These are phyloP conservation scores for Thielaviopsis populi DNA, from an alignment of 2,329 filamentous ascomycete species.

Conservation along the genomic window DNA sequence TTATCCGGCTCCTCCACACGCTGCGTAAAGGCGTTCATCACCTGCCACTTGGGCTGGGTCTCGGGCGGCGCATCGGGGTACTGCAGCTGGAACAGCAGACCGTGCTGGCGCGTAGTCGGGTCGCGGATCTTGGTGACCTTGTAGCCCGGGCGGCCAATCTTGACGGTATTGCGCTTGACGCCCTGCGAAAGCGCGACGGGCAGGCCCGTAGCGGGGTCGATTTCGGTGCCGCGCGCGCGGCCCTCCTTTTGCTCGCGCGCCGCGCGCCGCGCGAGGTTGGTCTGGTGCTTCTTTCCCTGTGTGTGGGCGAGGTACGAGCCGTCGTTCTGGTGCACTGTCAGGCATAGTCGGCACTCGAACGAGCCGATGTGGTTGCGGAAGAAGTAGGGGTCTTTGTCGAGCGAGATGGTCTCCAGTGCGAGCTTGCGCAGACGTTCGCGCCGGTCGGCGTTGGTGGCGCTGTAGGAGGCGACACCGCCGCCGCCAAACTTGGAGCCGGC, in stretches of 20 bases:
- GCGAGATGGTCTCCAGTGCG: slow-evolving; percentile 94
- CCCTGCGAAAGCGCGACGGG: slow-evolving; percentile 60
- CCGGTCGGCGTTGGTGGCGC: slow-evolving; percentile 88
- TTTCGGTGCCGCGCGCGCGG: slow-evolving; percentile 42
- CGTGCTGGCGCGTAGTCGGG: slow-evolving; percentile 73
- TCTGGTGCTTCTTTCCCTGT: slow-evolving; percentile 97
- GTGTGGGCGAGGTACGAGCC: slow-evolving; percentile 97
- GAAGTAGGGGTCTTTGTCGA: slow-evolving; percentile 99
- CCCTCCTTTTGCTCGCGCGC: slow-evolving; percentile 92
- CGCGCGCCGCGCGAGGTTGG: slow-evolving; percentile 86
- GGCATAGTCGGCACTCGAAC: slow-evolving; percentile 91
- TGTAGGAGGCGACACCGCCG: slow-evolving; percentile 86
- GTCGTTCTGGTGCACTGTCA: slow-evolving; percentile 98
- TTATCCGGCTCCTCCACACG: slow-evolving; percentile 89
- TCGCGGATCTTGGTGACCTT: slow-evolving; percentile 95
- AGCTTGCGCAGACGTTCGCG: slow-evolving; percentile 95
- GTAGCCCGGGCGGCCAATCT: slow-evolving; percentile 92
- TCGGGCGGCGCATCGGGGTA: slow-evolving; percentile 77
- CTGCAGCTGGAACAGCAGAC: slow-evolving; percentile 87
- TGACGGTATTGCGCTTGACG: slow-evolving; percentile 70
- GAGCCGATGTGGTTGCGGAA: slow-evolving; percentile 99
- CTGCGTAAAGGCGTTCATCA: slow-evolving; percentile 97
- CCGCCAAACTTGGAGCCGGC: slow-evolving; percentile 96
- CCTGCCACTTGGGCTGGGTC: slow-evolving; percentile 68
- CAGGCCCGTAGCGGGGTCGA: slow-evolving; percentile 52